Conservation (phyloP, 2,329 filamentous ascomycete genomes). For the Cordyceps tenuipes region DNA sequence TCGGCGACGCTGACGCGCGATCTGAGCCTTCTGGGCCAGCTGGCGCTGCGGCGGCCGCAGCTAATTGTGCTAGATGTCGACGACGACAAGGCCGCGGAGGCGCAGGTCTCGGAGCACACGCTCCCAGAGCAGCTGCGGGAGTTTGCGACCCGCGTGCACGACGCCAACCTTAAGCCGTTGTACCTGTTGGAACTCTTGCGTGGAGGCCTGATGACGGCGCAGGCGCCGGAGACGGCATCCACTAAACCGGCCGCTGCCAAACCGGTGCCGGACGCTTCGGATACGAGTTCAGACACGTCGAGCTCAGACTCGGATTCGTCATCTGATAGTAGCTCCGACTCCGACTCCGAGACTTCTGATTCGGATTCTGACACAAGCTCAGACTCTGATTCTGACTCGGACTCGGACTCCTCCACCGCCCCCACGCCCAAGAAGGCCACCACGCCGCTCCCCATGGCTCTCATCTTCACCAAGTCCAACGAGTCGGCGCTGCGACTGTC, state of each 20-base stretch:
- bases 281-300: slow-evolving; percentile 21
- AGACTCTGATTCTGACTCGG: slow-evolving; percentile 22
- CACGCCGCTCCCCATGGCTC: slow-evolving; percentile 36
- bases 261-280: slow-evolving; percentile 21
- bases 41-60: slow-evolving; percentile 65
- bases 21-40: slow-evolving; percentile 64
- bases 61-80: slow-evolving; percentile 64
- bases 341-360: slow-evolving; percentile 18
- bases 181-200: slow-evolving; percentile 73
- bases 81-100: slow-evolving; percentile 33
- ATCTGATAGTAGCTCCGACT: slow-evolving; percentile 30
- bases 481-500: slow-evolving; percentile 82
- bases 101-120: slow-evolving; percentile 37
- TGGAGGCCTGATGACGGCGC: slow-evolving; percentile 38
- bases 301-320: slow-evolving; percentile 18
- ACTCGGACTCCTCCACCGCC: slow-evolving; percentile 15
- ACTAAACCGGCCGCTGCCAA: background rate
- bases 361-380: slow-evolving; percentile 15
- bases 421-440: slow-evolving; percentile 8
- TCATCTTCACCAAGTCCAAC: slow-evolving; percentile 88
- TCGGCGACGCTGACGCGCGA: slow-evolving; percentile 91
- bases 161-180: slow-evolving; percentile 67
- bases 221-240: slow-evolving; percentile 6
- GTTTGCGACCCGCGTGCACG: slow-evolving; percentile 57
- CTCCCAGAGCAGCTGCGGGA: slow-evolving; percentile 59